Base-by-base conservation (phyloP, 306 rosid genomes). In the Acacia crassicarpa region DNA sequence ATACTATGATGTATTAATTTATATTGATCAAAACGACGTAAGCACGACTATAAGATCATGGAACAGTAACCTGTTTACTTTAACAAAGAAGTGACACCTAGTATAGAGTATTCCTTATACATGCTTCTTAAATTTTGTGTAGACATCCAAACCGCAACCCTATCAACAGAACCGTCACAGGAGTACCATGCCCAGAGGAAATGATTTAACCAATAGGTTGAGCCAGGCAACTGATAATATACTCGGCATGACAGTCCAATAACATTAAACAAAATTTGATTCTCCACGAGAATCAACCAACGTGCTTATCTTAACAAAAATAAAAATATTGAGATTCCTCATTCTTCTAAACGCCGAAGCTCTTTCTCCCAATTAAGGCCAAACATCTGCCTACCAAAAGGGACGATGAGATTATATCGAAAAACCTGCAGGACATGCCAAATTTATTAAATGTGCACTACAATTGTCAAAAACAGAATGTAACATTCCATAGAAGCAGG, bases 361-460 rank as follows among this genome's bases (percentile, higher is more conserved):
- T 94, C 98, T 82, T 91, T 94, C 86, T 93, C 97, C 98, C 98
- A 91, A 70, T 88, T 90, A 66, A 94, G 83, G 65, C 97, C 97
- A 73, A 58, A 79, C 97, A 91, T 94, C 87, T 94, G 97, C 45
- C 98, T 86, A 49, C 98, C 97, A 62, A 92, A 94, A 9, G 98
- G 97, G 67, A 90, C 94, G 69, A 94, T 90, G 53, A 92, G 93
- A 81, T 94, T 94, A 74, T 94, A 91, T 59, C 94, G 89, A 66
- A 94, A 90, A 76, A 94, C 97, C 97, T 93, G 89, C 85, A 77
- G 11, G 56, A 78, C n/a, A 79, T n/a, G n/a, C 17, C 72, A 32
- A 54, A 48, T 46, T 33, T 43, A 74, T 56, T 56, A 40, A 63
- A 75, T 48, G 38, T 9, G 45, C 79, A 83, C 25, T 30, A 56